Evolutionary conservation across 169 alveolate genomes (phyloP).

Genomic region (Plasmodium vinckei): DNA sequence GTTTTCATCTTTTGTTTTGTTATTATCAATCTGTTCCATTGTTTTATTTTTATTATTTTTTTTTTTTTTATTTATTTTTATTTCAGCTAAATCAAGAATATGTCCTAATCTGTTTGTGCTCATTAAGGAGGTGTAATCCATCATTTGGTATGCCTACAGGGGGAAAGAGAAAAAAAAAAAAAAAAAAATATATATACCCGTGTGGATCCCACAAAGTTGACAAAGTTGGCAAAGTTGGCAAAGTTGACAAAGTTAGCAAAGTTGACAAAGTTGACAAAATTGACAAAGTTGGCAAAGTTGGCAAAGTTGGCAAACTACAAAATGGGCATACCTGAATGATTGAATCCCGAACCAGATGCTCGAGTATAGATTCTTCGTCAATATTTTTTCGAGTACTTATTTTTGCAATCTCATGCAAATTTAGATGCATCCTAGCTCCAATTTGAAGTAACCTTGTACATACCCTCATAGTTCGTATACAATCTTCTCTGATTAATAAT

Average conservation of each 20-base stretch:
- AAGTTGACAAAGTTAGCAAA: no score
- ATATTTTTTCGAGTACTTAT: conserved; percentile 88
- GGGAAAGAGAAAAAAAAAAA: conserved; percentile 23
- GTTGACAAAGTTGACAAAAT: no score
- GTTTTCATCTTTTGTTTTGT: conserved; percentile 9
- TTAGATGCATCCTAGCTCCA: conserved; percentile 91
- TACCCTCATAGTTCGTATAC: conserved; percentile 92
- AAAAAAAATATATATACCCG: not conserved
- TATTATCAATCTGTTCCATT: conserved; percentile 31
- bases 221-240: no score
- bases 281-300: no score
- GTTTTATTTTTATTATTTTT: conserved; percentile 28
- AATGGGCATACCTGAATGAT: conserved; percentile 75
- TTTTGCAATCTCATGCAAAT: conserved; percentile 90
- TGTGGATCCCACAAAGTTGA: not conserved
- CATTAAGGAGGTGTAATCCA: conserved; percentile 79
- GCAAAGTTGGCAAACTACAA: not conserved
- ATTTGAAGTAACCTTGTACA: conserved; percentile 89
- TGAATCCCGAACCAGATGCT: conserved; percentile 81
- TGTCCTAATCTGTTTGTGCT: conserved; percentile 79
- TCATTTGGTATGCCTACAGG: conserved; percentile 78
- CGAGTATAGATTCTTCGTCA: conserved; percentile 92
- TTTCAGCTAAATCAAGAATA: conserved; percentile 78
- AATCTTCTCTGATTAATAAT: conserved; percentile 90
- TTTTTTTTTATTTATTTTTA: conserved; percentile 54